Evolutionary conservation across 192 early-diverging fungal species (phyloP), one percentile per base, ranked within the genome.

Genomic region (Coemansia sp.): DNA sequence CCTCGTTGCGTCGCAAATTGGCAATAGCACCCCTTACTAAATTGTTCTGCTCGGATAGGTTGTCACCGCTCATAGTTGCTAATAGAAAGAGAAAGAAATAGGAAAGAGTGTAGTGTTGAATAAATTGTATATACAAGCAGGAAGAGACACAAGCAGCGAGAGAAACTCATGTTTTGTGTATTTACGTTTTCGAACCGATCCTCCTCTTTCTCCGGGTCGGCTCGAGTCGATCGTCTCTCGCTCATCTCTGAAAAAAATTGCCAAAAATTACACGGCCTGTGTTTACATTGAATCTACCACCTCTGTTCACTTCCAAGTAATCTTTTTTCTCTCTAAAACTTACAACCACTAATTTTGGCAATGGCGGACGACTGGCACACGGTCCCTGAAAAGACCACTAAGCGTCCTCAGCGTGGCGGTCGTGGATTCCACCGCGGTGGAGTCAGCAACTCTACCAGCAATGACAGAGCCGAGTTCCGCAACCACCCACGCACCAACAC

Each of bases 341-440:
- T 27, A 27, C 27, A 1, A 27, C 27, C 9, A 29, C 17, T 42
- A 51, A 50, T 21, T 71, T 79, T 17, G 15, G 17, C 17, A 31
- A 59, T 59, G 57, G 31, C 57, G 32, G 81, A 83, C 73, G 76
- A 75, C 31, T 83, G 81, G 81, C 76, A 78, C 59, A 83, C 81
- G 15, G 76, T 83, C 66, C 81, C 81, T 4, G 67, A 68, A 23
- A 74, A 69, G 39, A 38, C 62, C 6, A 61, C 23, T 46, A 73
- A 67, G 59, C 57, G 71, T 4, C 29, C 50, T 4, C 62, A 63
- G 39, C 61, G 72, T 34, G 65, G 65, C 32, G 31, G 64, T 14
- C 41, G 61, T 1, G 63, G 63, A 23, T 39, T 66, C 32, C 57
- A 57, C n/a, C 64, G 36, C 23, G 58, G 63, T 21, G 41, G 72